Evolutionary conservation across 1,284 basidiomycete genomes (phyloP), one percentile per base, ranked within the genome.

Genomic region (Mrakiaceae sp.): DNA sequence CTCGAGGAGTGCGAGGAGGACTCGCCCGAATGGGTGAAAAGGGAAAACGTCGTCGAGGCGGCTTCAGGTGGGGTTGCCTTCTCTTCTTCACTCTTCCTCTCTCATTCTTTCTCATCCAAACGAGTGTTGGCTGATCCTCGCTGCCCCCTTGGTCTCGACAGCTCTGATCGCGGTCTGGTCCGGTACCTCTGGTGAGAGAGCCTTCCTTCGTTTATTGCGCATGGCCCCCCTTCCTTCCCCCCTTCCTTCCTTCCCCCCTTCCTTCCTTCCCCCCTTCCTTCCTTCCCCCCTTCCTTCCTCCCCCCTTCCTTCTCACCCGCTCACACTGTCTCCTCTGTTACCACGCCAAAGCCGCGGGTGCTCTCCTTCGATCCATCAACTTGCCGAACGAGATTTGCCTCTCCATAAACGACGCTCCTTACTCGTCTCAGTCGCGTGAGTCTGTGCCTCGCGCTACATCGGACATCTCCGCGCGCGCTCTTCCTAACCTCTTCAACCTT

Each of bases 21-120:
- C 27, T 63, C 63, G 11, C 42, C 53, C 5, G 71, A 71, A 55
- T n/a, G 62, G 27, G 59, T 64, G 44, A 44, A 48, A 9, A 48
- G 68, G 46, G 48, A 61, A 11, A 40, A 54, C 27, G 66, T 71
- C 14, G 64, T 71, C 27, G 70, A 71, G n/a, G 58, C 66, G 39
- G 71, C 71, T 1, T 70, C 69, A 14, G 50, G 64, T 66, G 44
- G 44, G 10, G 64, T 51, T 5, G 5, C 4, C 12, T 46, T 5
- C 43, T n/a, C 2, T 47, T 39, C 44, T 27, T 27, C 27, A 27
- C 27, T 27, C 27, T 27, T 27, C 27, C 27, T 27, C 27, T 2
- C 27, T 27, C 27, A 27, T 27, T 27, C 27, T 27, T 27, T 27
- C 11, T 40, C 5, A 8, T 43, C 39, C 4, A 57, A 57, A 12